Base-by-base conservation (phyloP, 1,139 yeast species). In the Nakaseomyces nivariensis region DNA sequence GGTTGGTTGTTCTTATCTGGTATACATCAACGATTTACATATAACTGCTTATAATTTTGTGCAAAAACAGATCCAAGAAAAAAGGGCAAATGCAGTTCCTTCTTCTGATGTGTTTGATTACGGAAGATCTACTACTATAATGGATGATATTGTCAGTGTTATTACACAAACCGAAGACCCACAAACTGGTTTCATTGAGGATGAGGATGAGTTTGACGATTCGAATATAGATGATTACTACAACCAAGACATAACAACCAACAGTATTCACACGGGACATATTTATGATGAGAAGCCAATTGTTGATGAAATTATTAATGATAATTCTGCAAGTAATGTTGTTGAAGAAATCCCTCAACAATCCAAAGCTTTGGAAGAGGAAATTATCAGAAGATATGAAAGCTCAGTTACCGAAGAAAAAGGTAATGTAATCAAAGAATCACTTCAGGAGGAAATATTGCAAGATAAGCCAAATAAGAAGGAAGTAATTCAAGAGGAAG, bases 71-170 rank as follows among this genome's bases (percentile, higher is more conserved):
- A 13, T 41, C 13, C 31, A 38, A 24, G 44, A 41, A 27, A 41
- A 25, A 25, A 41, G 11, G 13, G 24, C 10, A 38, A 25, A 10
- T 29, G 33, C 22, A 6, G 5, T 8, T 6, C 44, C 44, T 2
- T n/a, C 44, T n/a, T 5, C 31, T 29, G 44, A 33, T 5, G 5
- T 27, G 5, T 27, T n/a, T n/a, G 34, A 27, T 13, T 8, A 27
- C 33, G n/a, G 7, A 9, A 41, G 34, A n/a, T 27, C 44, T 9
- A 41, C 44, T 8, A 41, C 34, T 13, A 41, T 41, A 9, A 29
- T 27, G 25, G 44, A 26, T 6, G 44, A 41, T 17, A 41, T 41
- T 27, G 44, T 41, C 5, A 41, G 44, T 41, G 44, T 41, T 41
- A 22, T 41, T n/a, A 41, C 44, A 13, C 24, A 41, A 13, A 41